Evolutionary conservation across 805 yeast genomes (phyloP).

Genomic region (baker's yeast (Saccharomyces cerevisiae)): DNA sequence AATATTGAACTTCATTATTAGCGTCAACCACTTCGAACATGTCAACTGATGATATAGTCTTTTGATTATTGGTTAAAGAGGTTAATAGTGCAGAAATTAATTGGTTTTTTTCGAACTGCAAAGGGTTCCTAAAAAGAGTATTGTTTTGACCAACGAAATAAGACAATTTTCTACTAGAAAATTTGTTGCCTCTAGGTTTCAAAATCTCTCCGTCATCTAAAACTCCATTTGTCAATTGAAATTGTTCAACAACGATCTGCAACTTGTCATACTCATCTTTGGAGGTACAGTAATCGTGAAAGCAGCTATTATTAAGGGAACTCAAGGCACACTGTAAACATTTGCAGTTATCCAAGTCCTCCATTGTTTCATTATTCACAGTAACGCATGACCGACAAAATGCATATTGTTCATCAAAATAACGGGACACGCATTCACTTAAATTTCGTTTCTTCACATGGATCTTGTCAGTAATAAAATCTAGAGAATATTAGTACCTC

Average conservation of each 20-base stretch:
- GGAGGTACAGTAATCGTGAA: slow-evolving; percentile 7
- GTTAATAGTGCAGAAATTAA: slow-evolving; percentile 3
- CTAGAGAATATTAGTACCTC: background rate
- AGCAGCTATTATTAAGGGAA: slow-evolving; percentile 11
- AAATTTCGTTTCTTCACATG: background rate
- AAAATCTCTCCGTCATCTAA: background rate
- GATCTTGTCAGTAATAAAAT: background rate
- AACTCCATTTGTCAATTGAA: background rate
- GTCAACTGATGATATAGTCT: background rate
- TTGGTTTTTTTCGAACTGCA: slow-evolving; percentile 6
- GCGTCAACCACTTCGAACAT: background rate
- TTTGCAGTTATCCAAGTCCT: slow-evolving; percentile 14
- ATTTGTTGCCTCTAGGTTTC: background rate
- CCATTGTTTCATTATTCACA: slow-evolving; percentile 6
- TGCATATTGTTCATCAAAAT: slow-evolving; percentile 7
- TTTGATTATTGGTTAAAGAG: background rate
- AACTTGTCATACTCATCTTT: background rate
- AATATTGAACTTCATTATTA: background rate
- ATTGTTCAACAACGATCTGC: background rate
- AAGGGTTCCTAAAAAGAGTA: slow-evolving; percentile 6
- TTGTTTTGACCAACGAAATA: slow-evolving; percentile 4
- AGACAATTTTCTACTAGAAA: slow-evolving; percentile 2
- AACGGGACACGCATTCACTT: slow-evolving; percentile 7
- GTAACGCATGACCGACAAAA: slow-evolving; percentile 14
- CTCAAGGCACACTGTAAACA: slow-evolving; percentile 16